Percentiles rank a stretch among this genome's conserved stretches.
These are phyloP conservation scores for Alliaria petiolata DNA, from an alignment of 345 rosid species.

Conservation along the genomic window DNA sequence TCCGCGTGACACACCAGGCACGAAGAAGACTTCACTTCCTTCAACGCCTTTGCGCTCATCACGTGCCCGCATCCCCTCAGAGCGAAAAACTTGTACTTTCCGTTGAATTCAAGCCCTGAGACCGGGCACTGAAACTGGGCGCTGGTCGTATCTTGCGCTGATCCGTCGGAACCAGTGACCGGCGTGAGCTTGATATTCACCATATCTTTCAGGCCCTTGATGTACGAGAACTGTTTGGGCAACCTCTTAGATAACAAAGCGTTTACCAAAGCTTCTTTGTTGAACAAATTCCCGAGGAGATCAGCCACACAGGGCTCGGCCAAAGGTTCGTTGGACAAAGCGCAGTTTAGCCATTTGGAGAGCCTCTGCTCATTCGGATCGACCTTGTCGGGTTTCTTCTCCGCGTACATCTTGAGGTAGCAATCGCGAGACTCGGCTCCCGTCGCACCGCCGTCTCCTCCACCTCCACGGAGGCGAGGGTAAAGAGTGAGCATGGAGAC, in stretches of 20 bases:
- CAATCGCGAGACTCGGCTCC: conserved; percentile 97
- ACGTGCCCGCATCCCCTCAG: conserved; percentile 86
- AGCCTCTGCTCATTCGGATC: conserved; percentile 93
- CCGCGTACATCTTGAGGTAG: conserved; percentile 96
- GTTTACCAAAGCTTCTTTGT: conserved; percentile 76
- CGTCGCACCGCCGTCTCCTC: conserved; percentile 99
- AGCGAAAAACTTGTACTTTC: conserved; percentile 70
- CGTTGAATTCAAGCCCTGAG: conserved; percentile 79
- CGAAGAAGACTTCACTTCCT: conserved; percentile 79
- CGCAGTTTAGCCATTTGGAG: conserved; percentile 81
- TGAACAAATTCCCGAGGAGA: conserved; percentile 75
- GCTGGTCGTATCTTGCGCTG: conserved; percentile 23
- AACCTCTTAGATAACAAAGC: conserved; percentile 64
- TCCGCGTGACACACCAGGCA: conserved; percentile 89
- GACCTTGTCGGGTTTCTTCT: conserved; percentile 83
- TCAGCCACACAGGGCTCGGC: conserved; percentile 83
- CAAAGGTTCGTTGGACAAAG: conserved; percentile 75
- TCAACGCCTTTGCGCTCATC: conserved; percentile 85
- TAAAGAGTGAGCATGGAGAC: conserved; percentile 55
- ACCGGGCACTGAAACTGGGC: conserved; percentile 79
- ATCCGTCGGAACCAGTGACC: conserved; percentile 47
- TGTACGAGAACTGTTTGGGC: conserved; percentile 63
- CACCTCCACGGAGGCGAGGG: conserved; percentile 71
- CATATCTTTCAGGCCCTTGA: conserved; percentile 86
- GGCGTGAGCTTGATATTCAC: conserved; percentile 52